Percentiles rank a stretch among this genome's conserved stretches.
Evolutionary conservation across 768 basidiomycete species (phyloP).

Genomic region (Termitomyces sp.): DNA sequence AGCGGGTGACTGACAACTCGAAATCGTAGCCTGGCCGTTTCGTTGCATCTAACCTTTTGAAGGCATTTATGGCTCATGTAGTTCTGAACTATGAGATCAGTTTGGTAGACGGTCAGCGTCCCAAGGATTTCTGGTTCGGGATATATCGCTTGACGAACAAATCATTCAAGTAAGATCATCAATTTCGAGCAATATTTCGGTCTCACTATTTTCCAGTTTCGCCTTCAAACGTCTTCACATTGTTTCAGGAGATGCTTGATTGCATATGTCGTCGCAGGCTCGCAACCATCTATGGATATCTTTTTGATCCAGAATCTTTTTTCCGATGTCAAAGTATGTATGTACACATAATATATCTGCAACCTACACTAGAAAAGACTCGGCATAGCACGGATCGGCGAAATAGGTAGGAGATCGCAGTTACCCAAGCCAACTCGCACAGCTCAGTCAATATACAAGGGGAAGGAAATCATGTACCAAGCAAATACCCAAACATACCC

Average conservation of each 20-base stretch:
- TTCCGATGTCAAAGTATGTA: background rate
- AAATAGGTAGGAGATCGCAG: conserved; percentile 5
- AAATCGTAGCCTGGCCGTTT: background rate
- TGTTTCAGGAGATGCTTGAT: background rate
- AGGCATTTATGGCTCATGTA: background rate
- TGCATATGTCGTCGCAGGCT: too few species aligned
- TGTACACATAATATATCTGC: too few species aligned
- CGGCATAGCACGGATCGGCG: conserved; percentile 2
- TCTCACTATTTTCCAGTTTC: background rate
- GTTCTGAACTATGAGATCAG: background rate
- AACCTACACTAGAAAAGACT: background rate
- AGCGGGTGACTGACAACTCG: background rate
- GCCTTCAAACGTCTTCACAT: background rate
- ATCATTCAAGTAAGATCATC: background rate
- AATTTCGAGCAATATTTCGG: background rate
- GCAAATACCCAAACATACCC: conserved; percentile 8
- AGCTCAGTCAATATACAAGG: conserved; percentile 11
- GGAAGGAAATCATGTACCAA: conserved; percentile 6
- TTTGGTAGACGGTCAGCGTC: background rate
- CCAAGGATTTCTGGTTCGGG: background rate
- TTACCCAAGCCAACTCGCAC: conserved; percentile 5
- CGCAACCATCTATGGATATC: too few species aligned
- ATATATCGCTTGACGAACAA: background rate
- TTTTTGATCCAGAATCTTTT: too few species aligned
- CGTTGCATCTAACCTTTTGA: background rate